Conservation (phyloP, 495 filamentous ascomycete species). For the Paragyromitra xinjiangensis region DNA sequence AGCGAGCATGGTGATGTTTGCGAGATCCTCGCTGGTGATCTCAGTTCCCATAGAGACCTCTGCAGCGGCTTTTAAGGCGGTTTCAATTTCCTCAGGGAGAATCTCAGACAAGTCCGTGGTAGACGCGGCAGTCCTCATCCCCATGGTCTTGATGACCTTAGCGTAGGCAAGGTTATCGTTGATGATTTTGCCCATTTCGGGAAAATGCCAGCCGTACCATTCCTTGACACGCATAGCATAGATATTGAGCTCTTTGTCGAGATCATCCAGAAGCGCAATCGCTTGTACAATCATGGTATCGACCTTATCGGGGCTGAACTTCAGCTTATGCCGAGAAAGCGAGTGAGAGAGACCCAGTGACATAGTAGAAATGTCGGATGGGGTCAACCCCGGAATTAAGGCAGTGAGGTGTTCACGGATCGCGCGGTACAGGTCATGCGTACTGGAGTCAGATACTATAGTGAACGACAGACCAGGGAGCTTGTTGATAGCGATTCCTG, state of each 20-base stretch:
- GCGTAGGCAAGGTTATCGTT: slow-evolving; percentile 98
- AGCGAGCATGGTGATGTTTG: slow-evolving; percentile 87
- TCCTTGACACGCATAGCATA: slow-evolving; percentile 99
- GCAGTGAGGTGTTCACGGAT: slow-evolving; percentile 90
- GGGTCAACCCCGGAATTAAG: slow-evolving; percentile 86
- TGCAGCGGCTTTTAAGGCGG: slow-evolving; percentile 88
- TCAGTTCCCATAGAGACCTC: slow-evolving; percentile 99
- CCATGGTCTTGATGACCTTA: slow-evolving; percentile 83
- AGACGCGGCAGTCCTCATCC: slow-evolving; percentile 79
- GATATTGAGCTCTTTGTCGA: slow-evolving; percentile 98
- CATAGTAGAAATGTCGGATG: slow-evolving; percentile 89
- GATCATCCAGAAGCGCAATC: slow-evolving; percentile 89
- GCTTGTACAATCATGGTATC: slow-evolving; percentile 99
- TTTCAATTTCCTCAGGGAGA: slow-evolving; percentile 94
- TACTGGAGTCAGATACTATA: slow-evolving; percentile 84
- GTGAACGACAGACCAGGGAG: slow-evolving; percentile 85
- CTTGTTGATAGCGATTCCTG: slow-evolving; percentile 87
- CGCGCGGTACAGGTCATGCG: slow-evolving; percentile 87
- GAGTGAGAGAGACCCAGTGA: slow-evolving; percentile 95
- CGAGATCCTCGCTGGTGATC: slow-evolving; percentile 85
- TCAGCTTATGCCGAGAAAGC: slow-evolving; percentile 96
- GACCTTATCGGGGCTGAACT: slow-evolving; percentile 98
- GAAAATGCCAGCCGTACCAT: slow-evolving; percentile 99
- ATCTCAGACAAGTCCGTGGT: slow-evolving; percentile 86
- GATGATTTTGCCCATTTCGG: slow-evolving; percentile 93